A percentile compares a stretch with the other conserved stretches of the same genome.
Evolutionary conservation across 1,139 yeast species (phyloP).

Genomic region (Yamadazyma friedrichii): DNA sequence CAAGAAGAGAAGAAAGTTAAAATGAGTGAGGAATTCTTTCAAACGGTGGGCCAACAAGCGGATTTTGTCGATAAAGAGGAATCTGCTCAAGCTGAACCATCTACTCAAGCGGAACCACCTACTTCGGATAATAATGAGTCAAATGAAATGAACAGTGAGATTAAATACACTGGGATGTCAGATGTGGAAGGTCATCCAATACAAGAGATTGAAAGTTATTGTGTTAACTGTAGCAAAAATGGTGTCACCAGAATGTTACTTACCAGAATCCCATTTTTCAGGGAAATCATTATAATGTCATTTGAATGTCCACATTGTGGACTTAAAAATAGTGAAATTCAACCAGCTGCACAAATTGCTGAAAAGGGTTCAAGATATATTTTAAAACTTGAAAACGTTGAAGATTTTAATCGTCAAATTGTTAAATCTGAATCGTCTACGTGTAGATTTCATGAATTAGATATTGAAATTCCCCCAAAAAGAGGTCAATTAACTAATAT

Average conservation of each 20-base stretch:
- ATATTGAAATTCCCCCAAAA: constrained; percentile 93
- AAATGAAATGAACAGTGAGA: constrained; percentile 25
- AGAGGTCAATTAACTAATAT: constrained; percentile 90
- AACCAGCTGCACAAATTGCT: constrained; percentile 87
- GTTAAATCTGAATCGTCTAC: constrained; percentile 87
- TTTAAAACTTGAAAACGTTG: constrained; percentile 64
- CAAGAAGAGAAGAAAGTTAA: constrained; percentile 20
- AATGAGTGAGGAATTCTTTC: constrained; percentile 16
- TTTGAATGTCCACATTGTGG: constrained; percentile 96
- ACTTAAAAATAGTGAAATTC: constrained; percentile 86
- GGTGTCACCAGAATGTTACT: constrained; percentile 83
- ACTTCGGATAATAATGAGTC: not conserved
- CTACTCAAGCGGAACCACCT: not conserved
- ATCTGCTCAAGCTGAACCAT: not conserved
- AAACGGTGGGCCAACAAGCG: constrained; percentile 17
- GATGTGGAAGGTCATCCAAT: constrained; percentile 96
- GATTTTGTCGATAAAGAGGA: constrained; percentile 10
- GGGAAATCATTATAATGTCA: constrained; percentile 92
- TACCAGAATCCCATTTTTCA: constrained; percentile 87
- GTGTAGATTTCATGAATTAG: constrained; percentile 81
- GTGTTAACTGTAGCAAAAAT: constrained; percentile 90
- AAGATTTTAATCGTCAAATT: constrained; percentile 85
- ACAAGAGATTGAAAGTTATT: constrained; percentile 89
- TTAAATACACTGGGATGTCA: constrained; percentile 55
- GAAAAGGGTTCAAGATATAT: constrained; percentile 81